Base-by-base conservation (phyloP, 805 yeast species). In the Ogataea salicorniae region DNA sequence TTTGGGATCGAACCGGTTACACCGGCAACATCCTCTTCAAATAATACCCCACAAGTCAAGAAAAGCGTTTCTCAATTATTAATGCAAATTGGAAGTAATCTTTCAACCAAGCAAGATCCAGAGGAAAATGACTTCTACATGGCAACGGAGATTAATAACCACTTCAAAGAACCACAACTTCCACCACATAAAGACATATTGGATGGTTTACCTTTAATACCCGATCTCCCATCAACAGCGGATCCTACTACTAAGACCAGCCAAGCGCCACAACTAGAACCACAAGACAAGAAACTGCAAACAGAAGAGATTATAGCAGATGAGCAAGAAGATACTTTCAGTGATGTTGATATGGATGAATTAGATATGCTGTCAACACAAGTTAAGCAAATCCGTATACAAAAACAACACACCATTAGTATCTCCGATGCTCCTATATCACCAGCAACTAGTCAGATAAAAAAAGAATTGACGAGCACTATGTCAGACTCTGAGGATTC, bases 321-420 rank as follows among this genome's bases (percentile, higher is more conserved):
- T 37, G 52, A 43, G n/a, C 31, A 26, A 9, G 43, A 34, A 37
- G 64, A 59, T 41, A 52, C 50, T 6, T 62, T 67, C 40, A 56
- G 61, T 36, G 68, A 63, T 37, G 51, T 63, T 3, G 70, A 64
- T 45, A 46, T 61, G 56, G 60, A 54, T 34, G 69, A 62, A 37
- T 52, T 64, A 18, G 64, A 62, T 44, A 42, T 44, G 26, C 31
- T 54, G 13, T 49, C 57, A 6, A 22, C 34, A 14, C 48, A 42
- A 38, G 51, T 45, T 20, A 47, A 46, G 22, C 43, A 43, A 20
- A 29, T 35, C 5, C 41, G 41, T 46, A 39, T 23, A 7, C 43
- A 34, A 34, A 36, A 26, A 26, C 31, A 26, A 11, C 4, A 26
- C 9, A 9, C 31, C 31, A 6, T 9, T 26, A 26, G 37, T 36